Evolutionary conservation across 2,329 filamentous ascomycete genomes (phyloP), one percentile per base, ranked within the genome.

Genomic region (Alternaria dauci): DNA sequence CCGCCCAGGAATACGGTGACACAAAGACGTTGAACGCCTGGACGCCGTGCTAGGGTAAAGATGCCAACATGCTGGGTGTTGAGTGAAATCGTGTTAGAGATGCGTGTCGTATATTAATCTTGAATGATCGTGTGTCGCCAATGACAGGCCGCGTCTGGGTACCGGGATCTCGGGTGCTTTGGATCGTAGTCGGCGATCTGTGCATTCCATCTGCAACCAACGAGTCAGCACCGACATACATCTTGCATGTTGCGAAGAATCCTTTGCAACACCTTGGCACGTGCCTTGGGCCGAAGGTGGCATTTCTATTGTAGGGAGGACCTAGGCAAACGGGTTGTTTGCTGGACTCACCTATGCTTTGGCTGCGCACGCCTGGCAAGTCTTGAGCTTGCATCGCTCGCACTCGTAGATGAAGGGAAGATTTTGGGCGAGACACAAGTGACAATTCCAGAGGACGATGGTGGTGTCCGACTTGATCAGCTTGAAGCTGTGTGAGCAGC

Each of bases 381-480:
- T 80, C 78, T 84, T 83, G 60, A 83, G 72, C 73, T 83, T 84
- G 80, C 83, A 85, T 56, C 80, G 78, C 44, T 77, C 66, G 72
- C 83, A 85, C 68, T 85, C 82, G 67, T 77, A 84, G 73, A 85
- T 84, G 74, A 76, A 81, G 75, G 80, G 82, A 71, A 84, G 81
- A 18, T 82, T 81, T 5, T 82, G 82, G 2, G 80, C 82, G 67
- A 84, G 82, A 73, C 83, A 85, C 67, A 81, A 71, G 70, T 83
- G 82, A 79, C 83, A 85, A 58, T 83, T 82, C 83, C 83, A 85
- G 57, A 82, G 75, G 59, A 85, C 79, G 63, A 84, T 74, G 5
- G 80, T 83, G 14, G 81, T 84, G 71, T 84, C 81, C 23, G 81
- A 83, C 70, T 84, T 84, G 79, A 84, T 82, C 72, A 83, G 77